Evolutionary conservation across 768 basidiomycete species (phyloP).

Genomic region (Lyophyllum decastes): DNA sequence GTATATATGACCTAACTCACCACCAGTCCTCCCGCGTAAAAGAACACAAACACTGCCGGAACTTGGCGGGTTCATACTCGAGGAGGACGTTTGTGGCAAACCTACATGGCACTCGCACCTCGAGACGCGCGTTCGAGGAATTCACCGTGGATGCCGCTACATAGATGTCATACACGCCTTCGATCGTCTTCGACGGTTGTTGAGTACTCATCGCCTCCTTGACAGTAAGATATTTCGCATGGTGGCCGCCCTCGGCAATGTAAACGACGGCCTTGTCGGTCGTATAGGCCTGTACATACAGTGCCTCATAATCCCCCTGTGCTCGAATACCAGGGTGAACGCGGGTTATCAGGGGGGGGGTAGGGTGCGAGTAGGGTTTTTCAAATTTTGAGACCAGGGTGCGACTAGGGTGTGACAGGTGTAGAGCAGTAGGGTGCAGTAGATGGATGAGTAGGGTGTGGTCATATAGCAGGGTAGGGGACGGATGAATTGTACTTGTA

Average conservation of each 20-base stretch:
- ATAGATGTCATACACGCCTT: slow-evolving; percentile 8
- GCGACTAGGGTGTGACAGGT: no score
- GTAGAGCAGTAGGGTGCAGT: no score
- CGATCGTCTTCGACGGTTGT: slow-evolving; percentile 1
- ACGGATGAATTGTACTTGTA: no score
- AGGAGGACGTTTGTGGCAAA: neutral
- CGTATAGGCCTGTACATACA: slow-evolving; percentile 17
- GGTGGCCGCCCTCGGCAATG: slow-evolving; percentile 4
- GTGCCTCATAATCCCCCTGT: neutral
- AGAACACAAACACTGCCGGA: neutral
- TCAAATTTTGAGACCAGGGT: no score
- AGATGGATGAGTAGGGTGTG: no score
- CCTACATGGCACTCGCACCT: slow-evolving; percentile 8
- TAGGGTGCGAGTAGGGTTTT: no score
- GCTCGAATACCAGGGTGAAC: no score
- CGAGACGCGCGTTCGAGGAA: slow-evolving; percentile 13
- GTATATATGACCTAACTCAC: neutral
- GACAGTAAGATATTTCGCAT: slow-evolving; percentile 12
- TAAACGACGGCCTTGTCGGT: slow-evolving; percentile 19
- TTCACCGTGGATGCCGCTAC: neutral
- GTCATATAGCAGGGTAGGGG: no score
- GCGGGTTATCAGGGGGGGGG: no score
- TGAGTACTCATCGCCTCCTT: slow-evolving; percentile 10
- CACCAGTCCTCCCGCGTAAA: slow-evolving; percentile 12
- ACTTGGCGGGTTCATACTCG: neutral